These are phyloP conservation scores for Huntiella bhutanensis DNA, from an alignment of 2,329 filamentous ascomycete species.

Conservation along the genomic window DNA sequence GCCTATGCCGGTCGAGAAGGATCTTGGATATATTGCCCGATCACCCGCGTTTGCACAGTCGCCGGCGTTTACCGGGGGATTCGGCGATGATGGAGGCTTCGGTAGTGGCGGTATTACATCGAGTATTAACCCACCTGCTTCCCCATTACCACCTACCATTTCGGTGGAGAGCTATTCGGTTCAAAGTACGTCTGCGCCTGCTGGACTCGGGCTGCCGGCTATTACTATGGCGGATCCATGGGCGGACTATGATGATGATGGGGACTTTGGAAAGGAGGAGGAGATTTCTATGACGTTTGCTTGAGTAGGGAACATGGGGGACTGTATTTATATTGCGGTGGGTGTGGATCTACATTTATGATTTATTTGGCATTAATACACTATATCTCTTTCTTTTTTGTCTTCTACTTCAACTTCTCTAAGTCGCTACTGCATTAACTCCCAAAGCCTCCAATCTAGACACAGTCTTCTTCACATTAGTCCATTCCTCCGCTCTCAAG, in stretches of 20 bases:
- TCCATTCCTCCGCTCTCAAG: conserved; percentile 77
- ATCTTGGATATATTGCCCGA: conserved; percentile 16
- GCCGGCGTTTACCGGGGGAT: not conserved
- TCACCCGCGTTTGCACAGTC: conserved; percentile 15
- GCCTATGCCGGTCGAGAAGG: conserved; percentile 15
- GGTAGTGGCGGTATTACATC: not conserved
- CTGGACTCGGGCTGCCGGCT: conserved; percentile 29
- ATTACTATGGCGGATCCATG: conserved; percentile 43
- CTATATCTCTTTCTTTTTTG: conserved; percentile 2
- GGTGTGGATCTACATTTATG: no score
- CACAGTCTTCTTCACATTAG: conserved; percentile 76
- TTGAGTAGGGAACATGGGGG: conserved; percentile 18
- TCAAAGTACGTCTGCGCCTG: not conserved
- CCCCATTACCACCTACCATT: not conserved
- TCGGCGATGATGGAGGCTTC: not conserved
- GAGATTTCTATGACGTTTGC: conserved; percentile 73
- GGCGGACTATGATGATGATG: conserved; percentile 41
- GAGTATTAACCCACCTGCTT: conserved; percentile 12
- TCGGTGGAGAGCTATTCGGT: not conserved
- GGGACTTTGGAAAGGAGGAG: conserved; percentile 49
- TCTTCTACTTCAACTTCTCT: not conserved
- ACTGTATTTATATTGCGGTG: no score
- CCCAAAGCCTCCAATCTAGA: conserved; percentile 50
- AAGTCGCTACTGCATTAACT: conserved; percentile 26
- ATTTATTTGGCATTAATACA: no score